Conservation (phyloP, 371 early-diverging fungal species). For the Mucor saturninus region DNA sequence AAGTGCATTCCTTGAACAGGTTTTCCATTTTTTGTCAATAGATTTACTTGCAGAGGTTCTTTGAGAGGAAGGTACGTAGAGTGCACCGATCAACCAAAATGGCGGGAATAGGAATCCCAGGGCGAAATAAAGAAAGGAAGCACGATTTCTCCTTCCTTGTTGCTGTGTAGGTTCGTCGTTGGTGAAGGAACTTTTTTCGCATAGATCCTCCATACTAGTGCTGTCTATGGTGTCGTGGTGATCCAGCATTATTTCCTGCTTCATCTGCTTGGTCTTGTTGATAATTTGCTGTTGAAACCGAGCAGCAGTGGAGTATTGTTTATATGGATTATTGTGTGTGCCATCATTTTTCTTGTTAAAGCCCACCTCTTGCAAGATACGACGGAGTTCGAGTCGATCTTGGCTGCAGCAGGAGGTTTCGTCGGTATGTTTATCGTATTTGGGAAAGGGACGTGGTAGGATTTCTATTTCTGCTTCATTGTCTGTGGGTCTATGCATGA, state of each 20-base stretch:
- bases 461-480: constrained; percentile 14
- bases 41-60: constrained; percentile 11
- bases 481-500: neutral
- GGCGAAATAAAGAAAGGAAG: constrained; percentile 38
- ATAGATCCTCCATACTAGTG: neutral
- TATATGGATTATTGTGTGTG: neutral
- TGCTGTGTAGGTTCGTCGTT: neutral
- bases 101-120: constrained; percentile 48
- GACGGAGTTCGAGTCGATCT: constrained; percentile 17
- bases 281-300: constrained; percentile 12
- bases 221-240: neutral
- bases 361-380: constrained; percentile 10
- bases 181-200: neutral
- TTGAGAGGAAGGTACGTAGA: constrained; percentile 13
- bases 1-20: constrained; percentile 25
- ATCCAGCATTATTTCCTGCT: constrained; percentile 11
- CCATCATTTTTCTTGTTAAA: constrained; percentile 20
- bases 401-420: constrained; percentile 3
- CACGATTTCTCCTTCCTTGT: constrained; percentile 15
- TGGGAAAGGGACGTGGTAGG: constrained; percentile 17
- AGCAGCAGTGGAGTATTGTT: neutral
- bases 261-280: constrained; percentile 15
- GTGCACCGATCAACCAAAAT: constrained; percentile 39
- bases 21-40: constrained; percentile 27
- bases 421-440: constrained; percentile 7